A percentile compares a stretch with the other conserved stretches of the same genome.
These are phyloP conservation scores for Sugiyamaella lignohabitans DNA, from an alignment of 805 yeast species.

Conservation along the genomic window DNA sequence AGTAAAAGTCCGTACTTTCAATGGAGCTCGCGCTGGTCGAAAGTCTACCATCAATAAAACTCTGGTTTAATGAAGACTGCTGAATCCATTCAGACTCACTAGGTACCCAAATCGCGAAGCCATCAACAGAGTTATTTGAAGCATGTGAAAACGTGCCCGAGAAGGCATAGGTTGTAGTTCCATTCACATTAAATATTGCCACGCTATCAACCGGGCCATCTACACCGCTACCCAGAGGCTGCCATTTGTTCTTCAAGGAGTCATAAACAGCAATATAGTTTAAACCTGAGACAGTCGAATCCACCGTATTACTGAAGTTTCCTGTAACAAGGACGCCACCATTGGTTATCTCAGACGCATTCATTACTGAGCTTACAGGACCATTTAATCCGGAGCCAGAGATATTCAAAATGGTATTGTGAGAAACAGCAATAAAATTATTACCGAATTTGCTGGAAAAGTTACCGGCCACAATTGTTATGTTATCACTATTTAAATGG, in stretches of 20 bases:
- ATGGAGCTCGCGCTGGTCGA: constrained; percentile 11
- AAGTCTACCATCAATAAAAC: constrained; percentile 14
- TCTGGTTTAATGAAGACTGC: constrained; percentile 9
- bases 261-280: constrained; percentile 18
- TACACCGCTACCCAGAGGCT: constrained; percentile 18
- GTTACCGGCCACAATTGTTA: constrained; percentile 34
- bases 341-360: constrained; percentile 10
- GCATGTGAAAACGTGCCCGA: constrained; percentile 21
- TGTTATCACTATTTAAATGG: neutral
- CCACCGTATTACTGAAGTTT: constrained; percentile 32
- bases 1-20: constrained; percentile 18
- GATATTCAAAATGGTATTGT: constrained; percentile 11
- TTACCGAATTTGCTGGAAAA: constrained; percentile 29
- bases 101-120: constrained; percentile 22
- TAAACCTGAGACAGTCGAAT: constrained; percentile 7
- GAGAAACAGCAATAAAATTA: constrained; percentile 8
- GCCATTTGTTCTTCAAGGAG: constrained; percentile 12
- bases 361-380: constrained; percentile 25
- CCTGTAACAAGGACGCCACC: constrained; percentile 44
- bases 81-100: constrained; percentile 19
- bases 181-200: constrained; percentile 20
- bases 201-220: constrained; percentile 18
- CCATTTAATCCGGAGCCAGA: constrained; percentile 39
- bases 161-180: constrained; percentile 24
- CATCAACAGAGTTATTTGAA: constrained; percentile 2